Base-by-base conservation (phyloP, 257 asterid genomes). In the Nicotiana sylvestris region DNA sequence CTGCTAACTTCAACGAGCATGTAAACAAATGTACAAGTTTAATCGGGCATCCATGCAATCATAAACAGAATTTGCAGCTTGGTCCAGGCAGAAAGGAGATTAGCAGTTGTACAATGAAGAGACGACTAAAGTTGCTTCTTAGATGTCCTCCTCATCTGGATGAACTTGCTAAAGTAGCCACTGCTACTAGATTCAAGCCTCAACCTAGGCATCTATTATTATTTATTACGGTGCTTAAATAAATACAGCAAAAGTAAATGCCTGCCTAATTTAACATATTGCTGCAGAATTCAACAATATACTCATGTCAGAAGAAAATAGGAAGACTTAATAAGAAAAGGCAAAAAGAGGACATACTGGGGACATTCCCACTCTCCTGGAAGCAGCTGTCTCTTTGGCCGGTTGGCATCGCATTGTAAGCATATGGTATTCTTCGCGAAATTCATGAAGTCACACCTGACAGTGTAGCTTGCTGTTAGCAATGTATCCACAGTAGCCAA, bases 321-420 rank as follows among this genome's bases (percentile, higher is more conserved):
- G 76, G 30, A 84, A 66, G 21, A 61, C 30, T 33, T 9, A 15
- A 27, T 43, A 46, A 70, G 43, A 43, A 37, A 74, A 74, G 37
- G 81, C 17, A 27, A 68, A 39, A 5, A 61, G 21, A 13, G 32
- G 39, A 89, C 91, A 76, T 92, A 94, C 99, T 91, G 91, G 53
- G 98, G 97, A 88, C 99, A 96, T 86, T 94, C 99, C 99, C 99
- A 96, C 85, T 96, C 99, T 88, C 98, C 99, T 62, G 98, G 99
- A 92, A 96, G 98, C 90, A 96, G 86, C 93, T 96, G 93, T 83
- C 97, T 88, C 90, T 96, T 94, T 2, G 99, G 99, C 81, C 98
- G 99, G 83, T 96, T 96, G 83, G 95, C 97, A 88, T 96, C 98
- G 88, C 99, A 96, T 76, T 94, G 98, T 82, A 92, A 89, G 88